phyloP scores from a whole-genome alignment of 441 rosid species.

The Arabidopsis hybrid region DNA sequence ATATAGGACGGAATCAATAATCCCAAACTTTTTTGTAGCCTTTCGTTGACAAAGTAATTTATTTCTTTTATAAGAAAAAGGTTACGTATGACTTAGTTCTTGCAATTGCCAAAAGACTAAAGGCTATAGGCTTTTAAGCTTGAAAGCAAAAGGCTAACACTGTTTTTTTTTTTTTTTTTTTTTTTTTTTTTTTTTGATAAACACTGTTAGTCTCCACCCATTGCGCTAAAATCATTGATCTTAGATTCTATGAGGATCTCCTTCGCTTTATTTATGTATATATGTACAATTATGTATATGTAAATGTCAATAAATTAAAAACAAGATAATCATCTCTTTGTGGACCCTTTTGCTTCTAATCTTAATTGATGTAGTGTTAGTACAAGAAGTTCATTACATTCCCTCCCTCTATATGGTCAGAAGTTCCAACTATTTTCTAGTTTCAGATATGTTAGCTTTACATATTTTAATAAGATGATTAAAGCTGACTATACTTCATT shows the following conservation, averaged over 20 bases:
- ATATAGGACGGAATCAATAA: constrained; percentile 39
- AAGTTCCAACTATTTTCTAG: constrained; percentile 1
- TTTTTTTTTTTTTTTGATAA: too few species aligned
- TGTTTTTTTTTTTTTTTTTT: too few species aligned
- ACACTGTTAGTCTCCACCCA: constrained; percentile 38
- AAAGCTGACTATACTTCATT: constrained; percentile 15
- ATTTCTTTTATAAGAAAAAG: constrained; percentile 25
- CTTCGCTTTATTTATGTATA: constrained; percentile 11
- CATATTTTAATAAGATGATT: not conserved
- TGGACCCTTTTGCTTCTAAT: not conserved
- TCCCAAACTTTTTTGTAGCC: constrained; percentile 35
- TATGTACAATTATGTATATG: not conserved
- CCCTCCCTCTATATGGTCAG: not conserved
- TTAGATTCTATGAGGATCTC: constrained; percentile 47
- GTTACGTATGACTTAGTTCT: constrained; percentile 37
- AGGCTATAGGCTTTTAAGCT: constrained; percentile 35
- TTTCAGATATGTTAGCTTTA: constrained; percentile 7
- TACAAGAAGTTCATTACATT: not conserved
- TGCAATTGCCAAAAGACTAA: constrained; percentile 38
- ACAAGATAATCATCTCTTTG: not conserved
- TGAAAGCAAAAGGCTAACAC: constrained; percentile 40
- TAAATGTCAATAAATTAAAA: not conserved
- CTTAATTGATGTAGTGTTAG: not conserved
- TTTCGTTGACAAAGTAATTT: constrained; percentile 33
- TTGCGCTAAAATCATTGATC: constrained; percentile 40